These are phyloP conservation scores for Trichoderma sp. DNA, from an alignment of 2,329 filamentous ascomycete species.

Conservation along the genomic window DNA sequence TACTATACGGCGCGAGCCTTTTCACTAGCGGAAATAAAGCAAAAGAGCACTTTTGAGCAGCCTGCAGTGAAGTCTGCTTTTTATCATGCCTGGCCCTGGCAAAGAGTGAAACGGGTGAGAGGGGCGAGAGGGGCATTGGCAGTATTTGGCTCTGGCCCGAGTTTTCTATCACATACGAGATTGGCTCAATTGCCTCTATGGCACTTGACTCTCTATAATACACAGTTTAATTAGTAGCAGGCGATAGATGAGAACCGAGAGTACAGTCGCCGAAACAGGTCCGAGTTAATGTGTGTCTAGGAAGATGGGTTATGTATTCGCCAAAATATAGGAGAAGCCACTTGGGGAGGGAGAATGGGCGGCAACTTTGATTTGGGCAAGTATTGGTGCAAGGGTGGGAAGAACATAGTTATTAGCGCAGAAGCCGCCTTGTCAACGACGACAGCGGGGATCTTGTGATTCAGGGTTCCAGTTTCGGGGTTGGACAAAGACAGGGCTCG, in stretches of 20 bases:
- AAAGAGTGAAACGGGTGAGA: neutral
- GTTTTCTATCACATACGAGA: neutral
- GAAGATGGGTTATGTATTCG: neutral
- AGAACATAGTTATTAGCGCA: slow-evolving; percentile 17
- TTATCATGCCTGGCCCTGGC: neutral
- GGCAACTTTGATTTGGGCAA: slow-evolving; percentile 1
- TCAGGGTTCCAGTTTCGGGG: slow-evolving; percentile 24
- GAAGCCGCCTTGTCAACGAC: slow-evolving; percentile 16
- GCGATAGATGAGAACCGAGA: neutral
- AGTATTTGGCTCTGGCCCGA: neutral
- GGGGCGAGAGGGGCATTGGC: neutral
- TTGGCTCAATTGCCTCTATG: neutral
- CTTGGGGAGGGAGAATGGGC: neutral
- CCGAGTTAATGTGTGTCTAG: neutral
- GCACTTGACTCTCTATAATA: neutral
- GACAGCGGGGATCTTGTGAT: slow-evolving; percentile 27
- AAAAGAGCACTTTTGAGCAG: neutral
- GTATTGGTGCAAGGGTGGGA: slow-evolving; percentile 12
- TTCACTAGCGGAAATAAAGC: neutral
- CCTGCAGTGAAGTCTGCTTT: neutral
- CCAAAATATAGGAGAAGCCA: neutral
- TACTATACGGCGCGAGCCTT: slow-evolving; percentile 1
- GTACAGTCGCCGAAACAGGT: neutral
- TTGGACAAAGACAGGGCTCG: slow-evolving; percentile 23
- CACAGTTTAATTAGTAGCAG: neutral